Conservation (phyloP, 164 flowering plant genomes). For the Magnolia kwangsiensis region DNA sequence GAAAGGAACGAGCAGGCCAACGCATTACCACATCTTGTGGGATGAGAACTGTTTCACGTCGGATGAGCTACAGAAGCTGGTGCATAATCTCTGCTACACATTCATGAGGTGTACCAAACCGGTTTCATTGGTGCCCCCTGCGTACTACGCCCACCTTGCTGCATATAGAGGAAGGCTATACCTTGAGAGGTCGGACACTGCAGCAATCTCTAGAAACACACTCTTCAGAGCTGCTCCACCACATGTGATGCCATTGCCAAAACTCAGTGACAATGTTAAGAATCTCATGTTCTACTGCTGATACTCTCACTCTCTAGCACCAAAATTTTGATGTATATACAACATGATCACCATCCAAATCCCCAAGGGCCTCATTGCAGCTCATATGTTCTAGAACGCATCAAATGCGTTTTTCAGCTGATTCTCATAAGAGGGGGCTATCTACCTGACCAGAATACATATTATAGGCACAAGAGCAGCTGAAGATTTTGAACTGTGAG, state of each 20-base stretch:
- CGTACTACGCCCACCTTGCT: slow-evolving; percentile 91
- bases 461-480: neutral
- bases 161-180: slow-evolving; percentile 91
- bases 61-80: slow-evolving; percentile 79
- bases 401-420: neutral
- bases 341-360: neutral
- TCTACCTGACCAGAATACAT: neutral
- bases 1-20: slow-evolving; percentile 90
- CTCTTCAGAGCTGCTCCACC: slow-evolving; percentile 69
- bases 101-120: slow-evolving; percentile 91
- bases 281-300: slow-evolving; percentile 92
- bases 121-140: slow-evolving; percentile 89
- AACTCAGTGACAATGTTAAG: slow-evolving; percentile 64
- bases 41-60: slow-evolving; percentile 85
- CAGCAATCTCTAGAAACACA: slow-evolving; percentile 14
- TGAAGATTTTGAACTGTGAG: neutral
- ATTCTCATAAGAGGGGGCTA: neutral
- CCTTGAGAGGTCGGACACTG: slow-evolving; percentile 59
- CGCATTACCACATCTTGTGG: slow-evolving; percentile 83
- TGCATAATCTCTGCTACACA: slow-evolving; percentile 79
- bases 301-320: neutral
- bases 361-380: too few species aligned
- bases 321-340: neutral
- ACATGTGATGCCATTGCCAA: slow-evolving; percentile 63
- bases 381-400: too few species aligned